A percentile compares a stretch with the other conserved stretches of the same genome.
Evolutionary conservation across 169 alveolate species (phyloP).

Genomic region (Plasmodium gonderi): DNA sequence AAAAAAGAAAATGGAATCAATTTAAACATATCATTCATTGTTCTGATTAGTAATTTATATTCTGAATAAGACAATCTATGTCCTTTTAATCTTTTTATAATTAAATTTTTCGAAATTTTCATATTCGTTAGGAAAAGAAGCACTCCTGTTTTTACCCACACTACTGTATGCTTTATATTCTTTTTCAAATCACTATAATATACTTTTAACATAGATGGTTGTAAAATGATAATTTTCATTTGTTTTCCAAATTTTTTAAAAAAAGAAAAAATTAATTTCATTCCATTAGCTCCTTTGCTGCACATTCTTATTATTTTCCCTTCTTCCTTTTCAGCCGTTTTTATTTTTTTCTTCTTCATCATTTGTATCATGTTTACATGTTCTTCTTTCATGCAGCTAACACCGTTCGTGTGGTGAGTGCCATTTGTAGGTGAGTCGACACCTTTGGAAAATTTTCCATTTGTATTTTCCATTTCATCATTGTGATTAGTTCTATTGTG

Average conservation of each 20-base stretch:
- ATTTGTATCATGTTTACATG: not conserved
- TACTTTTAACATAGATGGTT: conserved; percentile 32
- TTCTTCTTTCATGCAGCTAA: not conserved
- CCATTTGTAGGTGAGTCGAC: not conserved
- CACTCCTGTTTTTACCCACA: conserved; percentile 87
- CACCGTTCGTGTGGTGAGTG: not conserved
- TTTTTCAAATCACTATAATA: conserved; percentile 8
- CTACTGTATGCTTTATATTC: conserved; percentile 80
- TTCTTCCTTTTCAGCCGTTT: conserved; percentile 1
- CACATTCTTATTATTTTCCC: conserved; percentile 1
- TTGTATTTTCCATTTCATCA: not conserved
- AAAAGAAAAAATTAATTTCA: not conserved
- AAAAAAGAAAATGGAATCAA: conserved; percentile 91
- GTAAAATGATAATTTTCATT: conserved; percentile 29
- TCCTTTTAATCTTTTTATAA: conserved; percentile 85
- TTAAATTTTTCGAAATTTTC: conserved; percentile 82
- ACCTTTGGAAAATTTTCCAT: not conserved
- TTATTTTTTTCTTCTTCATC: conserved; percentile 36
- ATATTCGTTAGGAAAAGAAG: conserved; percentile 82
- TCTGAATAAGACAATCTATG: conserved; percentile 87
- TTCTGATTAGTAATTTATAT: conserved; percentile 86
- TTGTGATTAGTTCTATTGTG: not conserved
- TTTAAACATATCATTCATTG: conserved; percentile 89
- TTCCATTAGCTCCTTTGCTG: conserved; percentile 3
- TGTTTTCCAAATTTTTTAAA: not conserved